Conservation (phyloP, 495 filamentous ascomycete species). For the Neurospora sp. region DNA sequence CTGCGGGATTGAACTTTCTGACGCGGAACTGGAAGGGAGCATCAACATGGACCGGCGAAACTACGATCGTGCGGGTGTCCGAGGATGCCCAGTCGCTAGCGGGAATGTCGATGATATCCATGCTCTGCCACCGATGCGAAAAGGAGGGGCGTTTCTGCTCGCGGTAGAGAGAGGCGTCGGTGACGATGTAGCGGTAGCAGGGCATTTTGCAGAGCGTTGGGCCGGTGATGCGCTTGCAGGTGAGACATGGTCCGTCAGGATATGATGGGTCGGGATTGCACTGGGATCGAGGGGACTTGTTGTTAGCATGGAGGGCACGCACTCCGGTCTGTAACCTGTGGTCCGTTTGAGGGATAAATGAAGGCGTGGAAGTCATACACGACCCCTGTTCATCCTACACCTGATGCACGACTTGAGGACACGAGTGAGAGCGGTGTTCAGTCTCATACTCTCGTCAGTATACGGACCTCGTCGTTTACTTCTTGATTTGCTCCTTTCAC, state of each 20-base stretch:
- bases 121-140: slow-evolving; percentile 15
- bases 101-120: slow-evolving; percentile 19
- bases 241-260: slow-evolving; percentile 13
- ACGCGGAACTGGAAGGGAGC: slow-evolving; percentile 13
- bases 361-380: slow-evolving; percentile 6
- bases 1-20: slow-evolving; percentile 12
- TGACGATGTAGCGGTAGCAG: slow-evolving; percentile 20
- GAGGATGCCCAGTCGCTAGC: slow-evolving; percentile 11
- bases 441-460: slow-evolving; percentile 14
- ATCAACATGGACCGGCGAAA: slow-evolving; percentile 8
- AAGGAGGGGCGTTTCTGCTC: slow-evolving; percentile 15
- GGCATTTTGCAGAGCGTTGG: slow-evolving; percentile 20
- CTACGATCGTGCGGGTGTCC: slow-evolving; percentile 6
- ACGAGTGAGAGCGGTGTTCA: slow-evolving; percentile 15
- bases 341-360: not conserved
- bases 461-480: slow-evolving; percentile 14
- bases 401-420: slow-evolving; percentile 21
- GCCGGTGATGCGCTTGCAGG: slow-evolving; percentile 15
- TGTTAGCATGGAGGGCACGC: not conserved
- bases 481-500: slow-evolving; percentile 1
- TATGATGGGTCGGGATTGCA: slow-evolving; percentile 15
- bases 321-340: not conserved
- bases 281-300: not conserved
- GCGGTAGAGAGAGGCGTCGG: slow-evolving; percentile 17
- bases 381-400: slow-evolving; percentile 19